Evolutionary conservation across 192 early-diverging fungal genomes (phyloP), one percentile per base, ranked within the genome.

Genomic region (Rhizophagus sp.): DNA sequence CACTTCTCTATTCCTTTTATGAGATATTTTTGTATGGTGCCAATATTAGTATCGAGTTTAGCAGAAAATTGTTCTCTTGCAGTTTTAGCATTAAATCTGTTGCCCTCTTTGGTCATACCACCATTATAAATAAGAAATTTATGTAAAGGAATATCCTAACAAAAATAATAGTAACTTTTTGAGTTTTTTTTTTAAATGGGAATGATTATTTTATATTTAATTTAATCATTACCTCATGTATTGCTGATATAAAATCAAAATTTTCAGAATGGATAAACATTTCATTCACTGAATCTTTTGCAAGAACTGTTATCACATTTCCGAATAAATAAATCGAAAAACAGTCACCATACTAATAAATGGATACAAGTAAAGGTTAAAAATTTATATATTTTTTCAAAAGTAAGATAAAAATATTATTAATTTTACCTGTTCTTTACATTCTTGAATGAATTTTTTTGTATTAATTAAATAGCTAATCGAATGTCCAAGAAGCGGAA

Each of bases 281-380:
- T 25, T 72, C 70, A n/a, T 25, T 24, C 11, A 36, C 1, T 25
- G 70, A 39, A 49, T 3, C 9, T n/a, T 22, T 72, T 72, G 34
- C 2, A 44, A 44, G 41, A 0, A 72, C 10, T 13, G 70, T 44
- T 1, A 47, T 44, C 5, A 49, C 12, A 24, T 11, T 1, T 24
- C 70, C 70, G 44, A 72, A 72, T 72, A 72, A 24, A 22, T 72
- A 72, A 24, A 72, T 39, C 0, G 70, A 72, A 72, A 72, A 72
- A 13, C n/a, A 24, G 0, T 72, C 70, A 24, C 70, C 70, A 72
- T 47, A 49, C 70, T 72, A 24, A 36, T 41, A n/a, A 72, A 39
- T 2, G 11, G 11, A 24, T 39, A 44, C 3, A 19, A 1, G 33
- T 22, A 72, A 25, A 47, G 22, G 36, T 39, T 5, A 39, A 39